Evolutionary conservation across 306 rosid species (phyloP), one percentile per base, ranked within the genome.

Genomic region (Pachyrhizus erosus): DNA sequence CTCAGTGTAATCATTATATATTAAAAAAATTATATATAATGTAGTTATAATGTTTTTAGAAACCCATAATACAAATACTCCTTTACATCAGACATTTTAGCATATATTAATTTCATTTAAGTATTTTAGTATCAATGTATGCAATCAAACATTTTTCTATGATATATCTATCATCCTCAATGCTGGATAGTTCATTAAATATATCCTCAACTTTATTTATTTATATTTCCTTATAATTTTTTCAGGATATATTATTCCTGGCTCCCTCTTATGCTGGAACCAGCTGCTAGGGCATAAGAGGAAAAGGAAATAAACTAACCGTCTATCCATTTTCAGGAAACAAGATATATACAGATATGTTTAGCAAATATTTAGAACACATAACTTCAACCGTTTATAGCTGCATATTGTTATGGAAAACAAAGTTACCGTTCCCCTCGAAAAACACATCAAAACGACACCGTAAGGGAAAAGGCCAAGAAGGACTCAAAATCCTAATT

Each of bases 401-500:
- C 27, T 26, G 42, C 23, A 20, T 77, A 17, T 23, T 84, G 45
- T 27, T 82, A 11, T 79, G 88, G 86, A 54, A 79, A 46, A 39
- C 73, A 7, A 80, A 54, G 79, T 40, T 72, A 37, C 43, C 84
- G 7, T 54, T 42, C 29, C 14, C 82, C 13, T 66, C 27, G 40
- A 75, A 74, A 73, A 51, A 33, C 29, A 24, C 45, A 15, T 40
- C 83, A 42, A 61, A 78, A n/a, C 45, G 77, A 10, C 40, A 71
- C 21, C 14, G 17, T 31, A 40, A 34, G 34, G 3, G 13, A 5
- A 68, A 54, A n/a, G 7, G 65, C 77, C 78, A 57, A 70, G 57
- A 31, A 9, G 94, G 94, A 20, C 91, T 94, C 45, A 69, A 87
- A 84, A 68, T 88, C 91, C 87, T 92, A 75, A 14, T 89, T 48